These are phyloP conservation scores for Ogataea corticis DNA, from an alignment of 805 yeast species.

Conservation along the genomic window DNA sequence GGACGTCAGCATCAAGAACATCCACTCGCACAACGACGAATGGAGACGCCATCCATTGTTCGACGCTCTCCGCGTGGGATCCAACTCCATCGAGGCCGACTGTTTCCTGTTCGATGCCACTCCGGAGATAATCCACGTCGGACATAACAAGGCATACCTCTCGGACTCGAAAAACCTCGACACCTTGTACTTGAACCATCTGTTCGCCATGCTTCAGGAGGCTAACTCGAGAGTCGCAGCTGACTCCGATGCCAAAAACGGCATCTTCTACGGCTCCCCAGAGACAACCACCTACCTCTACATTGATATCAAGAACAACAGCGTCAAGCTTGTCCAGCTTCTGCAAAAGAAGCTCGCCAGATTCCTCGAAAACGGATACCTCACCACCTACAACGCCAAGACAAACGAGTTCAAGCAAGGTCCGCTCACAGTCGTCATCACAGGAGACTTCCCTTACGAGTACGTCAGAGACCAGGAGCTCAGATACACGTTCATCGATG, in stretches of 20 bases:
- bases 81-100: slow-evolving; percentile 66
- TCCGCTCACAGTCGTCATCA: slow-evolving; percentile 61
- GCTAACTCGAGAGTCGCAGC: slow-evolving; percentile 37
- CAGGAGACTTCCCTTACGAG: slow-evolving; percentile 62
- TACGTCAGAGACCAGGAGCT: slow-evolving; percentile 27
- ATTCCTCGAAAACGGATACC: slow-evolving; percentile 47
- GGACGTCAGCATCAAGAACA: slow-evolving; percentile 32
- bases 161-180: slow-evolving; percentile 45
- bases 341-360: slow-evolving; percentile 46
- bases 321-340: slow-evolving; percentile 40
- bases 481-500: slow-evolving; percentile 51
- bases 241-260: slow-evolving; percentile 24
- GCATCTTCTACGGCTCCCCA: slow-evolving; percentile 45
- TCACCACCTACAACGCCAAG: slow-evolving; percentile 47
- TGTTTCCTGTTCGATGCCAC: slow-evolving; percentile 47
- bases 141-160: slow-evolving; percentile 55
- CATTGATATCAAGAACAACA: slow-evolving; percentile 59
- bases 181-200: slow-evolving; percentile 52
- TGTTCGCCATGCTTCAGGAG: slow-evolving; percentile 47
- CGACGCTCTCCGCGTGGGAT: slow-evolving; percentile 55
- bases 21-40: slow-evolving; percentile 73
- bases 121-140: slow-evolving; percentile 49
- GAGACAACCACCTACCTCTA: slow-evolving; percentile 54
- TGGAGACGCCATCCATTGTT: slow-evolving; percentile 59
- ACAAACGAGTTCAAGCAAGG: slow-evolving; percentile 41